Base-by-base conservation (phyloP, 2,329 filamentous ascomycete species). In the Aspergillus pseudonomiae region DNA sequence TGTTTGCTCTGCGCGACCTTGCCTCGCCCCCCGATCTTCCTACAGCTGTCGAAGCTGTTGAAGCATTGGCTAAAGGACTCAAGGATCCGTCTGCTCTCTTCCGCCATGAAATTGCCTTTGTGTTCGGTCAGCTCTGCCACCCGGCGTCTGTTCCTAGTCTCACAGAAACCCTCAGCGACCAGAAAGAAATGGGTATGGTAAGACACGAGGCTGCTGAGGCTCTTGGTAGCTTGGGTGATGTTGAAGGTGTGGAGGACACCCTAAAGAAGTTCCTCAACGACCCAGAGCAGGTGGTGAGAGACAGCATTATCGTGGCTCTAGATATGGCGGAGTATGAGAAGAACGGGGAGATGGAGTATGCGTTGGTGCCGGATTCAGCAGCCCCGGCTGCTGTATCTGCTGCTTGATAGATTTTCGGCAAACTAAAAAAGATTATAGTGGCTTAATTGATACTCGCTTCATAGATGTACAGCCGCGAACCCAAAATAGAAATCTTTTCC, bases 271-370 rank as follows among this genome's bases (percentile, higher is more conserved):
- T 97, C 80, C 80, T 98, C 68, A 83, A 97, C 67, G 96, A 99
- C 77, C 88, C 93, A 65, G 94, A 98, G 79, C 88, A 92, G 77
- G 94, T 99, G 6, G 95, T 99, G 48, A 88, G 93, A 64, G 95
- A 99, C 75, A 98, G 94, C 78, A 89, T 97, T 45, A 88, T 97
- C 71, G 95, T 99, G 61, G 95, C 95, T 52, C 84, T 99, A 69
- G 95, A 99, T 78, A 99, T 99, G 93, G 95, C 94, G 12, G 94
- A 97, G 75, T 97, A 93, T 74, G 95, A 99, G 84, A 93, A 91
- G 83, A 91, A 89, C 70, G 91, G 92, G 48, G 88, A 97, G 79
- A 82, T 88, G 36, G 94, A 99, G 77, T 99, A 99, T 83, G 95
- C 95, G 54, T 85, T 97, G 73, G 90, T 98, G 69, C 94, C 94